Conservation (phyloP, 2,329 filamentous ascomycete species). For the Bipolaris oryzae region DNA sequence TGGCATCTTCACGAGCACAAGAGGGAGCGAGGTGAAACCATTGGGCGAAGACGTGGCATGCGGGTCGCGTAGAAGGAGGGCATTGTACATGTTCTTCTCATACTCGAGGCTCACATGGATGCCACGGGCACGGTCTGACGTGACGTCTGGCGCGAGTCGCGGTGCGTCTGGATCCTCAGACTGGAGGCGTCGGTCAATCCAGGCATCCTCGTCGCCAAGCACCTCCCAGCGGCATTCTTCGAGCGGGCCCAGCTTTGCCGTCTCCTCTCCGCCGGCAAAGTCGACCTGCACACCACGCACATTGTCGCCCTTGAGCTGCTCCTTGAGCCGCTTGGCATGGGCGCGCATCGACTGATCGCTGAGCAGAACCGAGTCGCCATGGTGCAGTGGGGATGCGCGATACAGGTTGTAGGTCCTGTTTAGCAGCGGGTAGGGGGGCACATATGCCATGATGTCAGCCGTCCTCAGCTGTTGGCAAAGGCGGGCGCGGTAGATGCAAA, state of each 20-base stretch:
- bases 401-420: slow-evolving; percentile 61
- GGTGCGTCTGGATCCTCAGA: slow-evolving; percentile 43
- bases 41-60: slow-evolving; percentile 34
- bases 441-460: slow-evolving; percentile 38
- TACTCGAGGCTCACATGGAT: slow-evolving; percentile 58
- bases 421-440: slow-evolving; percentile 54
- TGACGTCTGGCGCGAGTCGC: slow-evolving; percentile 23
- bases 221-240: slow-evolving; percentile 55
- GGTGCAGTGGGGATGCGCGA: slow-evolving; percentile 61
- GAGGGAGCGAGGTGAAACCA: slow-evolving; percentile 56
- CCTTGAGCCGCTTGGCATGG: slow-evolving; percentile 56
- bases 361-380: slow-evolving; percentile 49
- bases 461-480: not conserved
- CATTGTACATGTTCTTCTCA: slow-evolving; percentile 57
- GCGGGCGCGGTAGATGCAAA: not conserved
- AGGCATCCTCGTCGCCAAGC: slow-evolving; percentile 50
- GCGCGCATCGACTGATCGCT: slow-evolving; percentile 48
- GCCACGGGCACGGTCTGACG: slow-evolving; percentile 46
- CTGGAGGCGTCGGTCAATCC: slow-evolving; percentile 47
- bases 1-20: slow-evolving; percentile 59
- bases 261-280: slow-evolving; percentile 45
- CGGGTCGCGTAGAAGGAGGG: slow-evolving; percentile 55
- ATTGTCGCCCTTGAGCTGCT: slow-evolving; percentile 57
- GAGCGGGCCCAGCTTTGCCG: slow-evolving; percentile 55
- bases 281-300: slow-evolving; percentile 55